Evolutionary conservation across 768 basidiomycete genomes (phyloP), one percentile per base, ranked within the genome.

Genomic region (Trametes punicea): DNA sequence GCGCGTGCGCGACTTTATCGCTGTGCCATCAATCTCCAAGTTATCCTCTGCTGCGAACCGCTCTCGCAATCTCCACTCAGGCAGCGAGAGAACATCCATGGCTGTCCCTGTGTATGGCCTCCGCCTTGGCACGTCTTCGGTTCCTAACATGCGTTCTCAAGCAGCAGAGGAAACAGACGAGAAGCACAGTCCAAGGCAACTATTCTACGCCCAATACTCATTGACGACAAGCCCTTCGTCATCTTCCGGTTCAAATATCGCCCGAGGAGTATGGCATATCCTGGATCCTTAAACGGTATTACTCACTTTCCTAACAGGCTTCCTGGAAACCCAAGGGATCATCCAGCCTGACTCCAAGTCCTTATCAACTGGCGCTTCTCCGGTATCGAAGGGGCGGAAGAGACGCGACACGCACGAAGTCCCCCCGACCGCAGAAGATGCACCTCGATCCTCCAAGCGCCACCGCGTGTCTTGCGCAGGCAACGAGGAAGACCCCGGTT

Each of bases 221-320:
- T 49, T 20, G 57, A 62, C 51, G 55, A 45, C 23, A 50, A 51
- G 18, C 57, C 61, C 16, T 54, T 53, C 21, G 57, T 54, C 2
- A 46, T 33, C 29, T 62, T 59, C 46, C 49, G 39, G 7, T 62
- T 62, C 48, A 15, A 30, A 16, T 62, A 62, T 38, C 44, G 61
- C n/a, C 49, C 55, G 7, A 47, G 21, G 57, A 55, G 61, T 62
- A 44, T 4, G 42, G 11, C 10, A 25, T 13, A 10, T 15, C 23
- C 5, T 3, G 1, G 6, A 4, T 26, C 3, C 13, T 1, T 5
- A 10, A 26, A 15, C 4, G 25, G 23, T 13, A 15, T 25, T 13
- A 21, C 4, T 11, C 13, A 21, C 10, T 2, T 10, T 5, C 11
- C 42, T 10, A 33, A 21, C 21, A 58, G 57, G 36, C 10, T 53